A percentile compares a stretch with the other conserved stretches of the same genome.
phyloP scores from a whole-genome alignment of 2,329 filamentous ascomycete species.

The Fusarium sp. region DNA sequence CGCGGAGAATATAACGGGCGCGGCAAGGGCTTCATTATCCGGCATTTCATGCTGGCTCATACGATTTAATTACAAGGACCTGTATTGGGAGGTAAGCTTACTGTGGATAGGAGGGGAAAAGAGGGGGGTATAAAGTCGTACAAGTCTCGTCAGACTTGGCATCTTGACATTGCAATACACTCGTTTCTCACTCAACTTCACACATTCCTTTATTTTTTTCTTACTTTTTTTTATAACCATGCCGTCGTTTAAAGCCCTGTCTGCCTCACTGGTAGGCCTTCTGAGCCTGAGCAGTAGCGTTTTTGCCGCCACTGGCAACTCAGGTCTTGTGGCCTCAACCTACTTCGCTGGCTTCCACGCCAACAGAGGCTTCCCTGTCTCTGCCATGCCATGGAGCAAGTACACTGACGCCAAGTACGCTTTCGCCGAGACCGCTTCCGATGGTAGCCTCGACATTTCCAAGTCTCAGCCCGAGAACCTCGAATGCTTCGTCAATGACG shows the following conservation, averaged over 20 bases:
- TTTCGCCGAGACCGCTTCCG: constrained; percentile 36
- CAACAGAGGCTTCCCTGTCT: constrained; percentile 34
- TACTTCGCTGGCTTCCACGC: constrained; percentile 44
- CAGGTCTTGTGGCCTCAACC: constrained; percentile 35
- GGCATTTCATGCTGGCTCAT: background rate
- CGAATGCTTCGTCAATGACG: constrained; percentile 26
- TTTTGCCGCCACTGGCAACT: background rate
- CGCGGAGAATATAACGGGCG: background rate
- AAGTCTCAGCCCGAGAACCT: constrained; percentile 24
- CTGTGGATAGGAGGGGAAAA: background rate
- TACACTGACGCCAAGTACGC: constrained; percentile 42
- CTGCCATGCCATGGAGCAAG: constrained; percentile 38
- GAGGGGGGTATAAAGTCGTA: constrained; percentile 13
- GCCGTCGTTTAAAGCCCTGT: constrained; percentile 18
- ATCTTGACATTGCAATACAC: background rate
- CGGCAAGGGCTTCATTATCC: background rate
- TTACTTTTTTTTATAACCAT: background rate
- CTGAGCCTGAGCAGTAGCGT: constrained; percentile 13
- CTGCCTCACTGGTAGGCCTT: constrained; percentile 27
- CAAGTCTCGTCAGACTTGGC: background rate
- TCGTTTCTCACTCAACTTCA: background rate
- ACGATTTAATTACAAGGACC: background rate
- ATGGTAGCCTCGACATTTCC: constrained; percentile 35
- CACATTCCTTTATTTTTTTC: constrained; percentile 9
- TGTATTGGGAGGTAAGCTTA: background rate